phyloP scores from a whole-genome alignment of 2,329 filamentous ascomycete genomes.

The Alternaria tenuissima region DNA sequence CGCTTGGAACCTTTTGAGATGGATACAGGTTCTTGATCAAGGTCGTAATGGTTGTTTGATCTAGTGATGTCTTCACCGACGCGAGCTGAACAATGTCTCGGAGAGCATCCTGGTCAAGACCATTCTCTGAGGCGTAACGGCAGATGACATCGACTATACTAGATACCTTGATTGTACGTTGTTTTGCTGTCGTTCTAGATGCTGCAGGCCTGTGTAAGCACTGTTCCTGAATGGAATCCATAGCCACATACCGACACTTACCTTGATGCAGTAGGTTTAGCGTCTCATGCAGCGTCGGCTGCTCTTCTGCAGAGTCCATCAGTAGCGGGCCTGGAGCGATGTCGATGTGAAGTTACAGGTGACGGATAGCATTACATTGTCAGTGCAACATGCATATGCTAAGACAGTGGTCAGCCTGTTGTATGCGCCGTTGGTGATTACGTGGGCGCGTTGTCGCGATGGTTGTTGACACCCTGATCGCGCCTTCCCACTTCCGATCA shows the following conservation, averaged over 20 bases:
- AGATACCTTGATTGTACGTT: conserved; percentile 69
- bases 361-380: conserved; percentile 43
- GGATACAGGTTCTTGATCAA: conserved; percentile 81
- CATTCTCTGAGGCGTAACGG: conserved; percentile 71
- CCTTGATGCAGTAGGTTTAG: conserved; percentile 49
- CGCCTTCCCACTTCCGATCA: conserved; percentile 37
- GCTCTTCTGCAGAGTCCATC: conserved; percentile 41
- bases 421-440: conserved; percentile 14
- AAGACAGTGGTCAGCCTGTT: conserved; percentile 36
- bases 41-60: conserved; percentile 75
- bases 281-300: conserved; percentile 43
- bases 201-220: conserved; percentile 43
- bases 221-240: conserved; percentile 16
- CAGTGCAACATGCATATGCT: conserved; percentile 30
- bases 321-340: conserved; percentile 24
- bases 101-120: conserved; percentile 69
- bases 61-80: conserved; percentile 72
- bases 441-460: conserved; percentile 34
- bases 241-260: conserved; percentile 31
- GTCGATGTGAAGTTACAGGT: conserved; percentile 32
- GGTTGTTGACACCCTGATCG: conserved; percentile 37
- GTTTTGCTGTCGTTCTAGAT: conserved; percentile 65
- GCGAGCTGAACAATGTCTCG: conserved; percentile 71
- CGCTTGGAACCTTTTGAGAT: conserved; percentile 66
- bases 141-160: conserved; percentile 69